Percentiles rank a stretch among this genome's conserved stretches.
Conservation (phyloP, 441 rosid species). For the Pelargonium fulgidum region DNA sequence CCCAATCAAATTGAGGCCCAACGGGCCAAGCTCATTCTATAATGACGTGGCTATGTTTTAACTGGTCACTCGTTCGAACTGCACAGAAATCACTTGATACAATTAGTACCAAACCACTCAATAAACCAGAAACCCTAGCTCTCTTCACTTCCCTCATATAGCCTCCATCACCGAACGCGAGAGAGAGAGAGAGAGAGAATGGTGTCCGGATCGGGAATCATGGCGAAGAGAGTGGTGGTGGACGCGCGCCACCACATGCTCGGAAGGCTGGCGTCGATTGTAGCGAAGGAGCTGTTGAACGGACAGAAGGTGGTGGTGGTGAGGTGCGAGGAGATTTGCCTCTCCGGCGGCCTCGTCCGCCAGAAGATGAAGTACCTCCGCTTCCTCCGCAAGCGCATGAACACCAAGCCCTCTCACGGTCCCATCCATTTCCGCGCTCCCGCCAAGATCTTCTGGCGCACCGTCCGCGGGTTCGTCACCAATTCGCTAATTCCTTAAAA, state of each 20-base stretch:
- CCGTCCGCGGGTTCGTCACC: constrained; percentile 21
- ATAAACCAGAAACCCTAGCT: too few species aligned
- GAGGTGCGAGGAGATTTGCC: constrained; percentile 26
- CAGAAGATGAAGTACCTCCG: constrained; percentile 28
- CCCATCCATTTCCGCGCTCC: constrained; percentile 29
- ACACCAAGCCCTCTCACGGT: constrained; percentile 28
- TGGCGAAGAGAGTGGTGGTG: constrained; percentile 23
- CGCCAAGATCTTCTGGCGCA: constrained; percentile 27
- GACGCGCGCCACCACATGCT: constrained; percentile 27
- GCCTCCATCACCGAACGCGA: too few species aligned
- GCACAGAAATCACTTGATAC: too few species aligned
- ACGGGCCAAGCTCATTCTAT: too few species aligned
- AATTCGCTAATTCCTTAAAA: too few species aligned
- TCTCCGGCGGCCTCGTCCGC: constrained; percentile 29
- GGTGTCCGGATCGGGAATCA: constrained; percentile 23
- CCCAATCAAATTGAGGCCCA: too few species aligned
- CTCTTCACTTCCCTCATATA: too few species aligned
- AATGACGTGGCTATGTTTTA: too few species aligned
- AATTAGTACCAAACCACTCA: too few species aligned
- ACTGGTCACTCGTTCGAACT: too few species aligned
- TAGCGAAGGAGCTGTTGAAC: constrained; percentile 26
- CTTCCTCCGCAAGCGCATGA: constrained; percentile 27
- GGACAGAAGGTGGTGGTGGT: constrained; percentile 29
- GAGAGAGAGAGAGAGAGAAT: too few species aligned
- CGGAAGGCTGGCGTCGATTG: constrained; percentile 24